Percentiles rank a stretch among this genome's conserved stretches.
Evolutionary conservation across 768 basidiomycete genomes (phyloP).

Genomic region (Boletus barrowsii): DNA sequence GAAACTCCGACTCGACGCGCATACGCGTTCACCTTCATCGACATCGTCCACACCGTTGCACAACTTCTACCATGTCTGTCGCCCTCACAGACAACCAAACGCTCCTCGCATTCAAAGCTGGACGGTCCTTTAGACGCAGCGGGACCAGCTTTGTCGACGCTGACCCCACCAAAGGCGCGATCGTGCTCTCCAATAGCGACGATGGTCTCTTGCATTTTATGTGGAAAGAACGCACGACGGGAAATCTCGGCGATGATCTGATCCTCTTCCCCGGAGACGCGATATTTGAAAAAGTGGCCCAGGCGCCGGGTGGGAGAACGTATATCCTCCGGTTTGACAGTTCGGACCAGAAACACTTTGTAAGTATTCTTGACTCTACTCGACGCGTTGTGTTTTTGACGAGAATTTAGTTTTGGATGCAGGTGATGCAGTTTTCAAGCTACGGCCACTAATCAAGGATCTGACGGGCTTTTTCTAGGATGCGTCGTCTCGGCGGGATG

Average conservation of each 20-base stretch:
- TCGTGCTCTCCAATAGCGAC: conserved; percentile 64
- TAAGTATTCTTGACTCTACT: conserved; percentile 36
- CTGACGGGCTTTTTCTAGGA: conserved; percentile 43
- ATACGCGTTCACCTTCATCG: no score
- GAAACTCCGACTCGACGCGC: no score
- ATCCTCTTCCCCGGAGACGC: conserved; percentile 89
- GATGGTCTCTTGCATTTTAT: conserved; percentile 76
- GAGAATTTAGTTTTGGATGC: conserved; percentile 74
- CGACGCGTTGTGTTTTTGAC: neutral
- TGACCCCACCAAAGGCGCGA: conserved; percentile 66
- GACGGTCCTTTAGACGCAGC: conserved; percentile 68
- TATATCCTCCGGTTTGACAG: conserved; percentile 92
- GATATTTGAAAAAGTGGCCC: conserved; percentile 68
- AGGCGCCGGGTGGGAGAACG: conserved; percentile 63
- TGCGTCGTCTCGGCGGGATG: conserved; percentile 61
- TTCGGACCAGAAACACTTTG: conserved; percentile 87
- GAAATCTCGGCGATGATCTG: conserved; percentile 69
- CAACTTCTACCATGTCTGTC: conserved; percentile 16
- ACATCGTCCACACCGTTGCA: no score
- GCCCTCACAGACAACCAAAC: conserved; percentile 29
- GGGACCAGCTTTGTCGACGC: conserved; percentile 69
- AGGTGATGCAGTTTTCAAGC: conserved; percentile 43
- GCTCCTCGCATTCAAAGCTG: conserved; percentile 60
- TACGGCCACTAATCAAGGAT: neutral
- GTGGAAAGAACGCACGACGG: conserved; percentile 73